These are phyloP conservation scores for Blastomyces percursus DNA, from an alignment of 2,329 filamentous ascomycete genomes.

Conservation along the genomic window DNA sequence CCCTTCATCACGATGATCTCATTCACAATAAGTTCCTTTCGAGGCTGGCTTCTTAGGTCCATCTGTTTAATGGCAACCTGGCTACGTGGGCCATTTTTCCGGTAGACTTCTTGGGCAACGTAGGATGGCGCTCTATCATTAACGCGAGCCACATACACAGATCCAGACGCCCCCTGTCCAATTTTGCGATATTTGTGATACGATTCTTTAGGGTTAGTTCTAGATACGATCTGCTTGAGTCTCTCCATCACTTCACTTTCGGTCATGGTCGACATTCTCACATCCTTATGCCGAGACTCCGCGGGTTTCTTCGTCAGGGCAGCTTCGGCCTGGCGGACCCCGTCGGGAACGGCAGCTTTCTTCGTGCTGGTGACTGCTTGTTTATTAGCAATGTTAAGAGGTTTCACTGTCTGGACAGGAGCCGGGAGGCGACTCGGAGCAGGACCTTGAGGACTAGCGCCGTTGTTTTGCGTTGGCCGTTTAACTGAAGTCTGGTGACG, in stretches of 20 bases:
- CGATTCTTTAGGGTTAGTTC: conserved; percentile 84
- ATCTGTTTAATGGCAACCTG: conserved; percentile 99
- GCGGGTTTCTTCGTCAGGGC: conserved; percentile 71
- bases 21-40: conserved; percentile 97
- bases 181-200: conserved; percentile 99
- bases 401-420: conserved; percentile 54
- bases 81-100: conserved; percentile 66
- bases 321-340: conserved; percentile 79
- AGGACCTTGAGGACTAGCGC: conserved; percentile 34
- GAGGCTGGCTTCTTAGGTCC: conserved; percentile 92
- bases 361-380: conserved; percentile 36
- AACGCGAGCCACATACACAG: conserved; percentile 93
- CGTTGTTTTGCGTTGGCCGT: conserved; percentile 31
- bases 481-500: conserved; percentile 33
- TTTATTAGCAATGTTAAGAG: conserved; percentile 66
- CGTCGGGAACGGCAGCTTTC: conserved; percentile 45
- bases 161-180: conserved; percentile 93
- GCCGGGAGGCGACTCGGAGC: conserved; percentile 49
- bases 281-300: conserved; percentile 72
- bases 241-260: conserved; percentile 96
- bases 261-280: conserved; percentile 97
- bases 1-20: conserved; percentile 99
- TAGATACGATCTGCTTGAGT: conserved; percentile 86
- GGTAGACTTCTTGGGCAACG: conserved; percentile 65
- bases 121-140: conserved; percentile 77